Base-by-base conservation (phyloP, 108 stramenopile genomes). In the Ochromonas danica region DNA sequence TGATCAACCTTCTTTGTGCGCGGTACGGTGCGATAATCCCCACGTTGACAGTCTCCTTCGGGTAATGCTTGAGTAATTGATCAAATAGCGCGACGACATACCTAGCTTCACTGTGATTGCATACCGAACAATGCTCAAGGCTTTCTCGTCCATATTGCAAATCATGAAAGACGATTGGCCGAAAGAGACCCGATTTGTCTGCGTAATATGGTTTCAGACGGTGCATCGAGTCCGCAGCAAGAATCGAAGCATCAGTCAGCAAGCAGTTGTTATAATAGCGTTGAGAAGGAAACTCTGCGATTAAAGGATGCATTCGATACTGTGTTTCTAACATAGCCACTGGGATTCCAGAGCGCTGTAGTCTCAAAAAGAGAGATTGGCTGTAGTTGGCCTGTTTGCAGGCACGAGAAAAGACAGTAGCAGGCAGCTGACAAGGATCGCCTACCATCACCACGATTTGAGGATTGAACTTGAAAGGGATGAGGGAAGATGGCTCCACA, bases 341-440 rank as follows among this genome's bases (percentile, higher is more conserved):
- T 91, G 35, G 30, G 63, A 17, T 17, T 1, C 61, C 1, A 6
- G 71, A 1, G 3, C 28, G 57, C 6, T 40, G 17, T 60, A 31
- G 70, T 36, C 36, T 39, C 39, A 3, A 0, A 71, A 38, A 35
- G 28, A 40, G 36, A 1, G 61, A 14, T 36, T 45, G 61, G 10
- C 40, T 35, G 36, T 6, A 14, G 22, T 22, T 22, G 6, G 45
- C 45, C 22, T 36, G 3, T 57, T 27, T 41, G 28, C n/a, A 6
- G 40, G 6, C 3, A 14, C 31, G 27, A 57, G 40, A 10, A 57
- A 75, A 75, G 10, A 97, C 92, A 25, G 94, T 95, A 3, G 96
- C 91, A 1, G 94, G 94, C 39, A 98, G 84, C 88, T 98, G 97
- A 78, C 94, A 94, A 71, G 95, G 95, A 87, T 98, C 97, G 25